Evolutionary conservation across 306 rosid species (phyloP), one percentile per base, ranked within the genome.

Genomic region (Dicorynia guianensis): DNA sequence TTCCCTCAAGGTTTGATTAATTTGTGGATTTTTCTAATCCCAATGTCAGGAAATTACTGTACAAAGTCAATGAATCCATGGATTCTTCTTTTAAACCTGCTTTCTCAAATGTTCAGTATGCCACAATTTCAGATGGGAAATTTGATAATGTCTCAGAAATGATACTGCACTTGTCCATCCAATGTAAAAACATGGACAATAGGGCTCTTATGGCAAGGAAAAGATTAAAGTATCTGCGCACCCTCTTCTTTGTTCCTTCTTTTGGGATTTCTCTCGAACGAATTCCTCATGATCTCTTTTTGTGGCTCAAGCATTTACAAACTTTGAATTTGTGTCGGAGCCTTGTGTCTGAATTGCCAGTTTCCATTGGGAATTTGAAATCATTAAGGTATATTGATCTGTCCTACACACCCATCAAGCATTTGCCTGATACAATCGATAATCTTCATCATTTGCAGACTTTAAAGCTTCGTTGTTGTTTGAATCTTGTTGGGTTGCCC

Each of bases 351-450:
- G 40, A 70, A 10, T 7, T 78, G 57, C 82, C 82, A 5, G 71
- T 67, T 55, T 78, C 77, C 18, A 78, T 71, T 55, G 77, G 67
- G 18, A 50, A 53, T 54, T 52, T 54, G 4, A 70, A 70, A 4
- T 42, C 33, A 0, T 48, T 71, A 7, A 11, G 30, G 4, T 71
- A 71, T 11, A 0, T 71, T 34, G 77, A 71, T 44, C 33, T 78
- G 43, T 78, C 77, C 11, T 1, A 52, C 8, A 71, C 77, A 8
- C 77, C 18, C 33, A 71, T 78, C 13, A 54, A 11, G 4, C 20
- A 20, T 2, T 78, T 78, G 60, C 82, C 82, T 1, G 72, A 70
- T 4, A 33, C 82, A 18, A 8, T 71, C 1, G 30, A 8, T 62
- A 8, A 17, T 44, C 77, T 78, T 61, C 50, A 12, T 34, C 33